Conservation (phyloP, 257 asterid genomes). For the Solanum ossicruentum region DNA sequence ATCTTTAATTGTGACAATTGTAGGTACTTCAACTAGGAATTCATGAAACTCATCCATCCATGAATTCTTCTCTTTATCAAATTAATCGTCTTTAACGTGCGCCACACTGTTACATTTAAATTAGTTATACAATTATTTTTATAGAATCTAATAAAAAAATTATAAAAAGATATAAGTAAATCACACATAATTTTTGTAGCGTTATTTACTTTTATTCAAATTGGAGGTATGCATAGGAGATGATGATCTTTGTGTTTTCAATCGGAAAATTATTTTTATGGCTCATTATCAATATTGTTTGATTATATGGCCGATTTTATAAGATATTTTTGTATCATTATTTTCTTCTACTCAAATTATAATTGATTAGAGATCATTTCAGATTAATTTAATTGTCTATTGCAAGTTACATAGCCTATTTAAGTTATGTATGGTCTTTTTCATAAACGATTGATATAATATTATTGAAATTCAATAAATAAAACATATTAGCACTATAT, state of each 20-base stretch:
- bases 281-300: not conserved
- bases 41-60: slow-evolving; percentile 30
- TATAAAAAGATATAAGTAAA: not conserved
- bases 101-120: slow-evolving; percentile 43
- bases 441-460: no score
- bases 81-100: not conserved
- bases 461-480: no score
- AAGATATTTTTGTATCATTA: not conserved
- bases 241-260: not conserved
- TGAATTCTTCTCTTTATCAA: slow-evolving; percentile 18
- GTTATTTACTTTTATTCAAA: not conserved
- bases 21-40: slow-evolving; percentile 21
- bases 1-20: not conserved
- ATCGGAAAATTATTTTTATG: not conserved
- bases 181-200: not conserved
- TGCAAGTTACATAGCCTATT: not conserved
- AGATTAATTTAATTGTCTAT: not conserved
- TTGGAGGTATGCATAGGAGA: not conserved
- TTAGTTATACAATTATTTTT: not conserved
- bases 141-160: not conserved
- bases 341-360: not conserved
- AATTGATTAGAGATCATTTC: no score
- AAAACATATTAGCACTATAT: no score
- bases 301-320: not conserved
- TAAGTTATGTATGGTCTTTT: not conserved